Evolutionary conservation across 805 yeast genomes (phyloP), one percentile per base, ranked within the genome.

Genomic region (Metschnikowia vanudenii): DNA sequence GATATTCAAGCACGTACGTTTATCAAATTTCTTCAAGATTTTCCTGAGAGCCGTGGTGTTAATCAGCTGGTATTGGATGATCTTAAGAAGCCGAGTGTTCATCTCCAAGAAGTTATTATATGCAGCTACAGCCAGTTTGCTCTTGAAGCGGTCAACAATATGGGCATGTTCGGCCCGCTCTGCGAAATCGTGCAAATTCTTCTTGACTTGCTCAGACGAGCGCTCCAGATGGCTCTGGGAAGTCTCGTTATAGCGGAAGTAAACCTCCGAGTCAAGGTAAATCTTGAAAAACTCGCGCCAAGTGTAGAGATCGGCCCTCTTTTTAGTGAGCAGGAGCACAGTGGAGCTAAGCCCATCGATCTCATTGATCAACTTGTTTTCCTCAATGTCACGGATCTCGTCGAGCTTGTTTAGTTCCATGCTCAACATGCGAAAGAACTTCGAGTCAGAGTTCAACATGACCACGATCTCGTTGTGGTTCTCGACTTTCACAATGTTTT

Each of bases 11-110:
- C 79, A 65, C 0, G 92, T 85, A 55, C 80, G 84, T 59, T 85
- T 85, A 55, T 86, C 90, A 55, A 86, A 85, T 59, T 85, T 85
- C 60, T 85, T 85, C 58, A 85, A 68, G 50, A 85, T 85, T 61
- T 85, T 85, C 14, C 75, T 65, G 33, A 84, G 74, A 0, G 92
- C 92, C 35, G 79, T 72, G 29, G 76, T 68, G 62, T 85, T 85
- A 49, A 85, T 71, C 8, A 76, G 68, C 56, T 82, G 85, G 58
- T 80, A 85, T 51, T 79, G 78, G 26, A 81, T 69, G 10, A 80
- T 74, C 56, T 79, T 78, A 36, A 85, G 58, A 17, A 85, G 62
- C 46, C 77, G 77, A 28, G 69, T 63, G 59, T 85, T 85, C 54
- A 84, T 56, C 3, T 64, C 62, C 47, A 78, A 65, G 54, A 85